Conservation (phyloP, 2,329 filamentous ascomycete species). For the Periconia digitata region DNA sequence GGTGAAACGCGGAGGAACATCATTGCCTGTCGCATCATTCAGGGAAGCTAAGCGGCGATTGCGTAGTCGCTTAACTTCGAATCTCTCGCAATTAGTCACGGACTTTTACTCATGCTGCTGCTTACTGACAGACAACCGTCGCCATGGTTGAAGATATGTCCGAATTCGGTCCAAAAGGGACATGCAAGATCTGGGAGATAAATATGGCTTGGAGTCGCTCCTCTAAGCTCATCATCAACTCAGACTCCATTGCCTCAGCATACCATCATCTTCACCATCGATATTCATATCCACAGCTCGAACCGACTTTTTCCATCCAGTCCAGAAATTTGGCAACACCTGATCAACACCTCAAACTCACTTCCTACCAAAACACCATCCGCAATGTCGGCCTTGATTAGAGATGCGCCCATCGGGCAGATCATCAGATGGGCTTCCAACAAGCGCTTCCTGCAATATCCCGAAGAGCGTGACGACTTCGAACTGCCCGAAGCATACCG, state of each 20-base stretch:
- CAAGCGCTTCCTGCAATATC: conserved; percentile 59
- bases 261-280: background rate
- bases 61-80: background rate
- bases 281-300: background rate
- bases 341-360: background rate
- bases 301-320: background rate
- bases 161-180: background rate
- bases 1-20: background rate
- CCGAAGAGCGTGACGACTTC: conserved; percentile 61
- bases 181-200: background rate
- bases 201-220: background rate
- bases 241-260: background rate
- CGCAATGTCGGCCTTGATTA: conserved; percentile 47
- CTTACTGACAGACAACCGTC: background rate
- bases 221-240: background rate
- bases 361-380: background rate
- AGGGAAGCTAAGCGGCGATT: background rate
- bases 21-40: no score
- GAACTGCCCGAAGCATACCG: conserved; percentile 51
- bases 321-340: background rate
- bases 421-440: conserved; percentile 57
- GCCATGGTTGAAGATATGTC: background rate
- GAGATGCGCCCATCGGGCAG: conserved; percentile 62
- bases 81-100: background rate
- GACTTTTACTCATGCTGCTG: background rate